Base-by-base conservation (phyloP, 192 early-diverging fungal genomes). In the Borealophlyctis nickersoniae region DNA sequence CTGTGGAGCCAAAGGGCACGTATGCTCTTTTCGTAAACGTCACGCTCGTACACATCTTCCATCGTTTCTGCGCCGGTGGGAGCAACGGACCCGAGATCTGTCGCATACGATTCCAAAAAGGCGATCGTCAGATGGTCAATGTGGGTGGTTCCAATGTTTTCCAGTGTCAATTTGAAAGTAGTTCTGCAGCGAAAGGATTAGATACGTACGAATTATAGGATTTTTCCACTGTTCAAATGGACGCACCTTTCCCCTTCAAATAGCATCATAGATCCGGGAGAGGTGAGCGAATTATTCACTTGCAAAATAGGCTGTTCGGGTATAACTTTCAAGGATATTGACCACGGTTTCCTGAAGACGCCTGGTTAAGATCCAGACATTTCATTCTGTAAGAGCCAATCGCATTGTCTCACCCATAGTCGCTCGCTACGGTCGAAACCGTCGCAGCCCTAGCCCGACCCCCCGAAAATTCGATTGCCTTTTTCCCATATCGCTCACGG, bases 221-320 rank as follows among this genome's bases (percentile, higher is more conserved):
- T 27, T 3, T 45, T 65, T 2, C 30, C 39, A 2, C 16, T 9
- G 24, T 28, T 26, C 3, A 67, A 33, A 52, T 60, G 52, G 35
- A 60, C 71, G 29, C 73, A 91, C 88, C 73, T 72, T 73, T 92
- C 91, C 31, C 91, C 91, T 57, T 93, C 91, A 62, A 87, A 92
- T 9, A 92, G 59, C 88, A 91, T 92, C 16, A 90, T 63, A 4
- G 90, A 88, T 49, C 82, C 78, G 60, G 87, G 65, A 73, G 69
- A n/a, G 73, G 70, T 27, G 73, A 87, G 23, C 75, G 85, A 19
- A 60, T 78, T 57, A 67, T 86, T 31, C 19, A 52, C 82, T 60
- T 91, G 84, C 23, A 92, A 53, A 24, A 88, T 57, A 2, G 91
- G 89, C 39, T 87, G 89, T 11, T 73, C 70, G 23, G 77, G 74